Base-by-base conservation (phyloP, 2,329 filamentous ascomycete genomes). In the Neoascochyta sp. region DNA sequence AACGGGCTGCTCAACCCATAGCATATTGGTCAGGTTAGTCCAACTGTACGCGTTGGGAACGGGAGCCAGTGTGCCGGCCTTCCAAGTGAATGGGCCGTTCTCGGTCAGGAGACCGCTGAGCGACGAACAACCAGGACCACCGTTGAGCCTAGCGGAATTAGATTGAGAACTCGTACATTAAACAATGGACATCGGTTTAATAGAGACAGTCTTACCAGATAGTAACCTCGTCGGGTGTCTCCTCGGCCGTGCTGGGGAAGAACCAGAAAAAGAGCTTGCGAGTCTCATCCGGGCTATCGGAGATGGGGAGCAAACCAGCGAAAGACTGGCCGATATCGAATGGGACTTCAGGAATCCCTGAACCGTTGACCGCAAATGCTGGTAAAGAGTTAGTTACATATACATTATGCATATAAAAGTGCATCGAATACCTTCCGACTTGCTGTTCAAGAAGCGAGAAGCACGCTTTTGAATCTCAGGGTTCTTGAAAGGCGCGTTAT, bases 51-150 rank as follows among this genome's bases (percentile, higher is more conserved):
- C 71, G 52, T 88, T 88, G 24, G 68, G 64, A 0, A 78, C 69
- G 0, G 83, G 83, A 11, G 70, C 69, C 32, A 70, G 74, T 1
- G 82, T 89, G 18, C 86, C 86, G 9, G 76, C 70, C 52, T 82
- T 75, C 60, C 62, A 65, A 2, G 44, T 56, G 29, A 61, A 61
- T 0, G 84, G 81, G 0, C 86, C 84, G 47, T 87, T 89, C 47
- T 90, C 85, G 28, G 86, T 82, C 7, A 90, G 57, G 2, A 89
- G 67, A 6, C 82, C 83, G 43, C 80, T 73, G 5, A 86, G 69
- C 1, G 79, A 83, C 17, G 49, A 57, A 40, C 64, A 67, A 3
- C 64, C 64, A 5, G 64, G 63, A 7, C 60, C 60, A 16, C 60
- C 60, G 25, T 64, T 63, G 27, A 63, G 50, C 57, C 54, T 59